These are phyloP conservation scores for Vigna trinervia DNA, from an alignment of 306 rosid species.

Conservation along the genomic window DNA sequence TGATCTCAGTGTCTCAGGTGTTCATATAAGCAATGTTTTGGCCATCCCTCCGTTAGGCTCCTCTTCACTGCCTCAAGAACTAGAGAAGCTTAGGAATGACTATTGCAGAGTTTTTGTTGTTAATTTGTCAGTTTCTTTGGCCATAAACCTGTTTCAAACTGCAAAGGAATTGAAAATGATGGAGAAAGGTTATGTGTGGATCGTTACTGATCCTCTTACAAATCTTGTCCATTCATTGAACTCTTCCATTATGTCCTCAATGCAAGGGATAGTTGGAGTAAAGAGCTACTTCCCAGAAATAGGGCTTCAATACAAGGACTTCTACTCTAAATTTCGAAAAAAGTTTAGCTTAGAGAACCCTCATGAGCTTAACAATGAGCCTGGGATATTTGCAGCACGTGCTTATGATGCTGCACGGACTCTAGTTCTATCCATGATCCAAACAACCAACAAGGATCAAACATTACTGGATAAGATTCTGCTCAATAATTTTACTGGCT, in stretches of 20 bases:
- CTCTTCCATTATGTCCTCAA: slow-evolving; percentile 49
- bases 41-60: slow-evolving; percentile 45
- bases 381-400: slow-evolving; percentile 53
- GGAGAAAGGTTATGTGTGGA: slow-evolving; percentile 63
- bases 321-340: slow-evolving; percentile 38
- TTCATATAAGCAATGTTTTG: slow-evolving; percentile 38
- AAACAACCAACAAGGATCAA: slow-evolving; percentile 21
- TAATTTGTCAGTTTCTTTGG: slow-evolving; percentile 49
- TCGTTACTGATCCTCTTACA: slow-evolving; percentile 58
- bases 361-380: slow-evolving; percentile 51
- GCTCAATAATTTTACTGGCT: slow-evolving; percentile 41
- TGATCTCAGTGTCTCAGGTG: slow-evolving; percentile 44
- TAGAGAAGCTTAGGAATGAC: slow-evolving; percentile 50
- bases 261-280: slow-evolving; percentile 65
- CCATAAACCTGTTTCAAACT: slow-evolving; percentile 45
- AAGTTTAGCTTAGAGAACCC: slow-evolving; percentile 46
- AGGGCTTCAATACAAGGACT: slow-evolving; percentile 20
- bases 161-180: slow-evolving; percentile 59
- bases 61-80: slow-evolving; percentile 46
- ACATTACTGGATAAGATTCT: slow-evolving; percentile 46
- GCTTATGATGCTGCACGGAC: slow-evolving; percentile 61
- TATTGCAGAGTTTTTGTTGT: slow-evolving; percentile 56
- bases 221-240: slow-evolving; percentile 60
- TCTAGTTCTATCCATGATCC: slow-evolving; percentile 49
- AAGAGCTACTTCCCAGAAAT: slow-evolving; percentile 47